Conservation (phyloP, 2,329 filamentous ascomycete species). For the Aureobasidium lini region DNA sequence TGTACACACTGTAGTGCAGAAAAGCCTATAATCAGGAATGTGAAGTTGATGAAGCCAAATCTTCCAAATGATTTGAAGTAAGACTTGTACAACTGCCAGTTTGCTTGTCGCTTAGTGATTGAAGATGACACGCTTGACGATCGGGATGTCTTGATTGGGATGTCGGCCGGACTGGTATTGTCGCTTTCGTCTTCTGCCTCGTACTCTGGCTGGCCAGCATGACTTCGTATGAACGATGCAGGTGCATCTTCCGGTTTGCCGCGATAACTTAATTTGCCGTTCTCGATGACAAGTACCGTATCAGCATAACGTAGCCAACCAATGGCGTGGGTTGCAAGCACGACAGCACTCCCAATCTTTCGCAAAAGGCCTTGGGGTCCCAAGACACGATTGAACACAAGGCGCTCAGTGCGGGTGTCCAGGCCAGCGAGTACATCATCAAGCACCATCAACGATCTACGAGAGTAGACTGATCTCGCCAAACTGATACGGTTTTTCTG, state of each 20-base stretch:
- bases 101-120: background rate
- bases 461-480: conserved; percentile 70
- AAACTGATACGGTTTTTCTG: conserved; percentile 78
- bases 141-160: background rate
- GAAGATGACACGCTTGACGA: background rate
- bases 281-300: conserved; percentile 29
- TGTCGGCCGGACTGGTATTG: background rate
- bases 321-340: conserved; percentile 39
- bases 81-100: conserved; percentile 12
- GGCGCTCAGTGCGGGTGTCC: conserved; percentile 48
- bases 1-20: conserved; percentile 7
- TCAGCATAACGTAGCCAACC: conserved; percentile 32
- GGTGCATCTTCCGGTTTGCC: conserved; percentile 4
- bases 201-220: background rate
- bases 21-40: background rate
- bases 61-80: conserved; percentile 13
- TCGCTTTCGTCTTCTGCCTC: background rate
- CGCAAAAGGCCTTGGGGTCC: conserved; percentile 36
- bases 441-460: conserved; percentile 66
- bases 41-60: background rate
- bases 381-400: conserved; percentile 38
- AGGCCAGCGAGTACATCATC: conserved; percentile 76
- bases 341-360: conserved; percentile 31
- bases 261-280: conserved; percentile 8
- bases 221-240: background rate